These are phyloP conservation scores for Epichloe typhina DNA, from an alignment of 2,329 filamentous ascomycete genomes.

Conservation along the genomic window DNA sequence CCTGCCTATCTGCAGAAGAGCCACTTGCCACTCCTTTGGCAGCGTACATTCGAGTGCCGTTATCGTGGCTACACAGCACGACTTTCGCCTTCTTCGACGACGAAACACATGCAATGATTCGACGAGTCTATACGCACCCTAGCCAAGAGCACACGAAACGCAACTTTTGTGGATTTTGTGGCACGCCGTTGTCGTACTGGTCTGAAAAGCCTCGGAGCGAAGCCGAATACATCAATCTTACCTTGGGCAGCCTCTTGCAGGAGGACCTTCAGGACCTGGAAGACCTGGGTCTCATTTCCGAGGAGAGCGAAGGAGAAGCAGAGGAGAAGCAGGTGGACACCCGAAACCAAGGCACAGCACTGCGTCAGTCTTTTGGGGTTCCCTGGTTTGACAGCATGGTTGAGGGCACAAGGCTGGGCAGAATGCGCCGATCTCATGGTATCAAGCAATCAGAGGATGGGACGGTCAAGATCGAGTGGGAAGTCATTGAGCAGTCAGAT, in stretches of 20 bases:
- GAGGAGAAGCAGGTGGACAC: slow-evolving; percentile 8
- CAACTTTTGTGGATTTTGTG: slow-evolving; percentile 86
- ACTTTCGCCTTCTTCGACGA: slow-evolving; percentile 67
- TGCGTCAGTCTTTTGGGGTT: slow-evolving; percentile 52
- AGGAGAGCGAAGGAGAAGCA: slow-evolving; percentile 19
- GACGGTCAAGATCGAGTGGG: slow-evolving; percentile 61
- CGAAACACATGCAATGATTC: slow-evolving; percentile 56
- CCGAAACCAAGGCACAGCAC: slow-evolving; percentile 16
- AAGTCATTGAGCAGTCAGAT: slow-evolving; percentile 62
- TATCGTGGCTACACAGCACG: slow-evolving; percentile 65
- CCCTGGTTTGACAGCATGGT: slow-evolving; percentile 82
- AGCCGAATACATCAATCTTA: slow-evolving; percentile 66
- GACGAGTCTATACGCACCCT: slow-evolving; percentile 50
- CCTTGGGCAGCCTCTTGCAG: slow-evolving; percentile 61
- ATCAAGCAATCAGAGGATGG: slow-evolving; percentile 45
- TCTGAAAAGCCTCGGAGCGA: slow-evolving; percentile 58
- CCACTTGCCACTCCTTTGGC: slow-evolving; percentile 60
- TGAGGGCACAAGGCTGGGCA: slow-evolving; percentile 59
- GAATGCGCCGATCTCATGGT: slow-evolving; percentile 48
- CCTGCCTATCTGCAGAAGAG: slow-evolving; percentile 32
- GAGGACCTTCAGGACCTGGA: slow-evolving; percentile 62
- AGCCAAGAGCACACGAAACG: slow-evolving; percentile 48
- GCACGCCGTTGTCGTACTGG: slow-evolving; percentile 76
- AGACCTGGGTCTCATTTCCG: slow-evolving; percentile 59
- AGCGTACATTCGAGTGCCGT: slow-evolving; percentile 70